phyloP scores from a whole-genome alignment of 1,139 yeast species.

The Hansenula lynferdii region DNA sequence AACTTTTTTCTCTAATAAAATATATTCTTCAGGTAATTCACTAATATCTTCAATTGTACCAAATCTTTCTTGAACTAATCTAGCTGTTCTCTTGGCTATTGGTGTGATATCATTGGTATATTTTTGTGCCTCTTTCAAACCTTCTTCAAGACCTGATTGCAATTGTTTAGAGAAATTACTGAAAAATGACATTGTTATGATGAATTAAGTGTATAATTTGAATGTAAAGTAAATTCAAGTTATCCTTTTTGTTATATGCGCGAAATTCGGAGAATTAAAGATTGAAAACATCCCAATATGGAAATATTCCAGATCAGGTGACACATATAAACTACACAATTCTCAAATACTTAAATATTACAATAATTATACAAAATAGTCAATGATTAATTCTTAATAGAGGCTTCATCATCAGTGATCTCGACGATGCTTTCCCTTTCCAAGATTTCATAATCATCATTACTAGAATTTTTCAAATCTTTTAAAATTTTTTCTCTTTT shows the following conservation, averaged over 20 bases:
- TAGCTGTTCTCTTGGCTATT: constrained; percentile 24
- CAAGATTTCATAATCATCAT: constrained; percentile 12
- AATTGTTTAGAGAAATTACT: constrained; percentile 17
- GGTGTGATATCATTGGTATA: constrained; percentile 23
- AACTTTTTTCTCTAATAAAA: constrained; percentile 59
- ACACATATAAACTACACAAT: background rate
- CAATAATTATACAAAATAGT: too few relatives aligned
- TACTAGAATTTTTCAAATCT: constrained; percentile 10
- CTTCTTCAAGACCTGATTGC: constrained; percentile 20
- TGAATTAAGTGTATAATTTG: too few relatives aligned
- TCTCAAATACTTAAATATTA: background rate
- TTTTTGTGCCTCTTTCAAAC: constrained; percentile 22
- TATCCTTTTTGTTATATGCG: too few relatives aligned
- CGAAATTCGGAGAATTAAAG: too few relatives aligned
- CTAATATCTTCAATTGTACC: constrained; percentile 67
- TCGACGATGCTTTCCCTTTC: constrained; percentile 16
- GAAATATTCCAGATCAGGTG: background rate
- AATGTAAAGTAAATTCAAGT: background rate
- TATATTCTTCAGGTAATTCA: constrained; percentile 70
- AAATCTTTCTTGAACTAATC: constrained; percentile 55
- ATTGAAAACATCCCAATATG: background rate
- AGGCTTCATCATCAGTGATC: too few relatives aligned
- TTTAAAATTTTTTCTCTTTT: constrained; percentile 11
- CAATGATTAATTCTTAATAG: too few relatives aligned
- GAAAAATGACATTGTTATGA: constrained; percentile 22